These are phyloP conservation scores for Saksenaea oblongispora DNA, from an alignment of 371 early-diverging fungal genomes.

Conservation along the genomic window DNA sequence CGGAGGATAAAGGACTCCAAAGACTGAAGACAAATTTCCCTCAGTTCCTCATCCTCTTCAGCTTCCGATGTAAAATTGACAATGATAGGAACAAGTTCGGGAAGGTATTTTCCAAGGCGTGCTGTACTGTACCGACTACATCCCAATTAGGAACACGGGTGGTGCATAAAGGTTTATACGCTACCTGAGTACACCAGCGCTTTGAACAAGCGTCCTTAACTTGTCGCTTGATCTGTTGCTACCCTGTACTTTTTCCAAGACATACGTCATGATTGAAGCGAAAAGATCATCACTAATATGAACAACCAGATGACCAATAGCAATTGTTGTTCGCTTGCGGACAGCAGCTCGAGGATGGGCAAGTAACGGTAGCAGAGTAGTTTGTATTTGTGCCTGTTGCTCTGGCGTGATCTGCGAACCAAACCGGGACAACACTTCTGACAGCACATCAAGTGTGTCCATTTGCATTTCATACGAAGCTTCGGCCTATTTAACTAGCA, in stretches of 20 bases:
- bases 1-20: slow-evolving; percentile 81
- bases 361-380: slow-evolving; percentile 67
- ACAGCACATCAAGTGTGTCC: slow-evolving; percentile 85
- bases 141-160: not conserved
- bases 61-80: slow-evolving; percentile 52
- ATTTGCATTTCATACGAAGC: slow-evolving; percentile 75
- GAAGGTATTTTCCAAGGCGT: slow-evolving; percentile 70
- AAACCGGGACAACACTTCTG: slow-evolving; percentile 78
- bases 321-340: slow-evolving; percentile 80
- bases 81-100: slow-evolving; percentile 67
- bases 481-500: slow-evolving; percentile 24
- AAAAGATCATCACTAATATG: slow-evolving; percentile 75
- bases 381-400: slow-evolving; percentile 61
- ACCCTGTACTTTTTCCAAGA: slow-evolving; percentile 37
- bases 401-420: slow-evolving; percentile 61
- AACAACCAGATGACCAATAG: slow-evolving; percentile 74
- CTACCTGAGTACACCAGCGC: slow-evolving; percentile 75
- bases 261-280: slow-evolving; percentile 51
- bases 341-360: slow-evolving; percentile 77
- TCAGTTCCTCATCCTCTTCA: slow-evolving; percentile 82
- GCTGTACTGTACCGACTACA: slow-evolving; percentile 71
- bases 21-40: slow-evolving; percentile 85
- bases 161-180: not conserved
- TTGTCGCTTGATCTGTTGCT: slow-evolving; percentile 60
- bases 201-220: slow-evolving; percentile 72